Percentiles rank a stretch among this genome's conserved stretches.
These are phyloP conservation scores for Verticillium klebahnii DNA, from an alignment of 2,329 filamentous ascomycete species.

Conservation along the genomic window DNA sequence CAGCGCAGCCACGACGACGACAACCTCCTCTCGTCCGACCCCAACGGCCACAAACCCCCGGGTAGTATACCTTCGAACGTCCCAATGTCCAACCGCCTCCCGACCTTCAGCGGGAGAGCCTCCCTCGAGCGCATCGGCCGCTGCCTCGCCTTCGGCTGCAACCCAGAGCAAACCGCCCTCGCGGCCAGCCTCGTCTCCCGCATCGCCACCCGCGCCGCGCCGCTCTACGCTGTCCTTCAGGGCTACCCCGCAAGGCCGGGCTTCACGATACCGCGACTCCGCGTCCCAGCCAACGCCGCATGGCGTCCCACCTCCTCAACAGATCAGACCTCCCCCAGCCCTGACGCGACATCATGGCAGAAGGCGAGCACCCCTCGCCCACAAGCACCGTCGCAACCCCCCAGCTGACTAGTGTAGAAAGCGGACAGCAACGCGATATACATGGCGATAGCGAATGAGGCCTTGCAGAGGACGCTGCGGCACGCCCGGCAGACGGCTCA, in stretches of 20 bases:
- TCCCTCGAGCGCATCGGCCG: slow-evolving; percentile 10
- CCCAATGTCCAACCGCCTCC: background rate
- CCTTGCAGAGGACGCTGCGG: background rate
- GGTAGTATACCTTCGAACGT: background rate
- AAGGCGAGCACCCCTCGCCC: background rate
- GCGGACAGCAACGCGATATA: background rate
- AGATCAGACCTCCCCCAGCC: background rate
- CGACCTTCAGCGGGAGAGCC: background rate
- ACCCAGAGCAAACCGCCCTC: slow-evolving; percentile 4
- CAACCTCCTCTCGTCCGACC: background rate
- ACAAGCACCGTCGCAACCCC: background rate
- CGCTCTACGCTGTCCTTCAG: background rate
- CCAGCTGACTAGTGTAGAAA: background rate
- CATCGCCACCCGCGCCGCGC: slow-evolving; percentile 2
- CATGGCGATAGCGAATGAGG: background rate
- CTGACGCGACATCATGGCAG: background rate
- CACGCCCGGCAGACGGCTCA: background rate
- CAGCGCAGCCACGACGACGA: background rate
- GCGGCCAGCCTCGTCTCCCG: slow-evolving; percentile 7
- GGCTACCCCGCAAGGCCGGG: background rate
- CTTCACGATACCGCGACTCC: background rate
- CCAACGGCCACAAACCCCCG: background rate
- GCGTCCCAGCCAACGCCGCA: background rate
- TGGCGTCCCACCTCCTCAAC: background rate
- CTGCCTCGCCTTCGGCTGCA: slow-evolving; percentile 15